A percentile compares a stretch with the other conserved stretches of the same genome.
Evolutionary conservation across 2,329 filamentous ascomycete genomes (phyloP).

Genomic region (Xylariaceae sp.): DNA sequence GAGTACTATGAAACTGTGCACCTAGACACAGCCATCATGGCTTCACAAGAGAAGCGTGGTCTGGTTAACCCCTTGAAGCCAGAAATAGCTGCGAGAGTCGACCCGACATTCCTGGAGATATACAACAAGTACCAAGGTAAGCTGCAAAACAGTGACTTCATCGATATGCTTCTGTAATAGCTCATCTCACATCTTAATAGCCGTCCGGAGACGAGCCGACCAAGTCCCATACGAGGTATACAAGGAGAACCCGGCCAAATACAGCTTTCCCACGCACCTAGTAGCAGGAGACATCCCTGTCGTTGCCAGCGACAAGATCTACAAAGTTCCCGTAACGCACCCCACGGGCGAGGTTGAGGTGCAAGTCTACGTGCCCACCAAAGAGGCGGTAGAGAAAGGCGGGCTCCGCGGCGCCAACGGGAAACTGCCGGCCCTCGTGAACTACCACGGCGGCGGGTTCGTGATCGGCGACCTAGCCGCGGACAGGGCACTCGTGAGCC

Average conservation of each 20-base stretch:
- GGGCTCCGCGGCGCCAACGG: slow-evolving; percentile 21
- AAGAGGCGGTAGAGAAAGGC: slow-evolving; percentile 21
- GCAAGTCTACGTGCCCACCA: slow-evolving; percentile 40
- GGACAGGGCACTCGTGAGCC: slow-evolving; percentile 43
- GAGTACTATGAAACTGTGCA: too few relatives aligned
- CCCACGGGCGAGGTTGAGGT: slow-evolving; percentile 30
- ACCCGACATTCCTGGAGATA: slow-evolving; percentile 42
- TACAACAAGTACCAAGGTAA: slow-evolving; percentile 36
- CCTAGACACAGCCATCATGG: slow-evolving; percentile 17
- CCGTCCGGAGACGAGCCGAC: slow-evolving; percentile 8
- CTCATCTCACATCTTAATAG: slow-evolving; percentile 19
- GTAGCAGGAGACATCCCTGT: slow-evolving; percentile 17
- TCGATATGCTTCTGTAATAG: slow-evolving; percentile 20
- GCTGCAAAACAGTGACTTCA: slow-evolving; percentile 12
- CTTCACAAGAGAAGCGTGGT: slow-evolving; percentile 17
- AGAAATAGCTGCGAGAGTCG: slow-evolving; percentile 40
- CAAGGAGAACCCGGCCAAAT: slow-evolving; percentile 20
- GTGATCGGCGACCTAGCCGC: slow-evolving; percentile 45
- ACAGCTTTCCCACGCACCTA: slow-evolving; percentile 22
- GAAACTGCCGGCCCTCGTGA: slow-evolving; percentile 42
- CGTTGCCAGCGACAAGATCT: slow-evolving; percentile 22
- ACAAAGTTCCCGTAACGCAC: slow-evolving; percentile 21
- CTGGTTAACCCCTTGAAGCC: slow-evolving; percentile 42
- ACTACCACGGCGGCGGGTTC: slow-evolving; percentile 47
- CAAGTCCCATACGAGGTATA: slow-evolving; percentile 28